Evolutionary conservation across 495 filamentous ascomycete genomes (phyloP).

Genomic region (Lichina pygmaea): DNA sequence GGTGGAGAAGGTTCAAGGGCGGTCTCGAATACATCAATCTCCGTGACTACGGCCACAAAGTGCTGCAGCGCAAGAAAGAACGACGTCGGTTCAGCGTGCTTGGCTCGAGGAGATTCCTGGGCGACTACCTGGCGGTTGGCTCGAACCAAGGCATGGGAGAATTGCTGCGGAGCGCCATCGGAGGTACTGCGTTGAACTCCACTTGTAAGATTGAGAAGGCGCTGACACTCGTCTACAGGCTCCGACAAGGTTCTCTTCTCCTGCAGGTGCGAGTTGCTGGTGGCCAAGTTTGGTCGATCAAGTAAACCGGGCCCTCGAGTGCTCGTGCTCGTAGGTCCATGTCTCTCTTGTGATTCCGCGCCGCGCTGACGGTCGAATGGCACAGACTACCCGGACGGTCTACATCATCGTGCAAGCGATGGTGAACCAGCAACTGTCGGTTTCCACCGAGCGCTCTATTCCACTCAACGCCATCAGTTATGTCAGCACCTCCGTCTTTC

Average conservation of each 20-base stretch:
- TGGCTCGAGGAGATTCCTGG: slow-evolving; percentile 75
- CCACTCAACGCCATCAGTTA: slow-evolving; percentile 69
- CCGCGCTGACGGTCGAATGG: background rate
- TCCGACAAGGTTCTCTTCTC: slow-evolving; percentile 67
- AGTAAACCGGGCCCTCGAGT: slow-evolving; percentile 77
- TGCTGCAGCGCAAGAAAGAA: slow-evolving; percentile 70
- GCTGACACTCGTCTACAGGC: slow-evolving; percentile 11
- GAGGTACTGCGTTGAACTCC: slow-evolving; percentile 3
- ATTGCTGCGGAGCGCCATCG: slow-evolving; percentile 45
- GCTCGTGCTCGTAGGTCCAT: slow-evolving; percentile 35
- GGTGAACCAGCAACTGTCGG: slow-evolving; percentile 55
- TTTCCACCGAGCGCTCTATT: slow-evolving; percentile 55
- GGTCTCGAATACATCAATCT: slow-evolving; percentile 69
- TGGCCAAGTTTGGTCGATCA: slow-evolving; percentile 84
- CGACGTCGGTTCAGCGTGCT: slow-evolving; percentile 70
- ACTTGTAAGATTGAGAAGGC: background rate
- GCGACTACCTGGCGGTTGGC: slow-evolving; percentile 78
- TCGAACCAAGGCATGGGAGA: slow-evolving; percentile 60
- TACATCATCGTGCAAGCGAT: slow-evolving; percentile 69
- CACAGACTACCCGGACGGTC: slow-evolving; percentile 48
- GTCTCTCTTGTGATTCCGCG: background rate
- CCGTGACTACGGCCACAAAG: slow-evolving; percentile 67
- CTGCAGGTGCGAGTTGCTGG: slow-evolving; percentile 62
- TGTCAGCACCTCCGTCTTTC: slow-evolving; percentile 46
- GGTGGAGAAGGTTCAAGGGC: slow-evolving; percentile 77